These are phyloP conservation scores for Colletotrichum chrysophilum DNA, from an alignment of 2,329 filamentous ascomycete genomes.

Conservation along the genomic window DNA sequence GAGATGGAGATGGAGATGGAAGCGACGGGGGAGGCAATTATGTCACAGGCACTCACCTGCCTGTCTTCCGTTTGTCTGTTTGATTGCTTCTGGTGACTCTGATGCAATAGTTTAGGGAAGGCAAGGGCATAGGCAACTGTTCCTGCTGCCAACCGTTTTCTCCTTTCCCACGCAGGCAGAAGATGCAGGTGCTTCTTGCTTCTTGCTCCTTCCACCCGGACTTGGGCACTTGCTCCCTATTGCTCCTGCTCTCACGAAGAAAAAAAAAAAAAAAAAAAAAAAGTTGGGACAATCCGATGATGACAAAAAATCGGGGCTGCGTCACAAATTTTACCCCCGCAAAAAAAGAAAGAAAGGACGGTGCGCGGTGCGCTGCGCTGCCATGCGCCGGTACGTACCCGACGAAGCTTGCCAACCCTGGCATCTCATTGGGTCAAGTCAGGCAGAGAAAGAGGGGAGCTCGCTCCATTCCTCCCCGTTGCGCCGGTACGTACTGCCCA, in stretches of 20 bases:
- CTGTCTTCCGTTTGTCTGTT: not conserved
- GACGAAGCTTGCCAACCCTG: not conserved
- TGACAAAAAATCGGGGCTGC: constrained; percentile 22
- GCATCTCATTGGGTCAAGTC: not conserved
- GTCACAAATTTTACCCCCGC: constrained; percentile 26
- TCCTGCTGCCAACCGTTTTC: not conserved
- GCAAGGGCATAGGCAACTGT: not conserved
- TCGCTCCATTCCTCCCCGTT: not conserved
- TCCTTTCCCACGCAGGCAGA: not conserved
- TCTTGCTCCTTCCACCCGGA: not conserved
- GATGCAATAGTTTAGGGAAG: not conserved
- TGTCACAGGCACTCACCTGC: not conserved
- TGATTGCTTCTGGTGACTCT: not conserved
- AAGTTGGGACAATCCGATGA: constrained; percentile 10
- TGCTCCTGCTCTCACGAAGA: not conserved
- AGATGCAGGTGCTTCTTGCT: not conserved
- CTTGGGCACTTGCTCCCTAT: not conserved
- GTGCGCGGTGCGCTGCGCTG: not conserved
- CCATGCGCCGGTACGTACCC: not conserved
- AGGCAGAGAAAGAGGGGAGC: not conserved
- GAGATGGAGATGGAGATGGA: not conserved
- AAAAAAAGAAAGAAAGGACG: constrained; percentile 9
- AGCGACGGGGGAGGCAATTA: not conserved
- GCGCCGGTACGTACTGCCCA: not conserved
- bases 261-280: not conserved